Percentiles rank a stretch among this genome's conserved stretches.
Evolutionary conservation across 352 stramenopile genomes (phyloP).

Genomic region (Globisporangium okanoganense): DNA sequence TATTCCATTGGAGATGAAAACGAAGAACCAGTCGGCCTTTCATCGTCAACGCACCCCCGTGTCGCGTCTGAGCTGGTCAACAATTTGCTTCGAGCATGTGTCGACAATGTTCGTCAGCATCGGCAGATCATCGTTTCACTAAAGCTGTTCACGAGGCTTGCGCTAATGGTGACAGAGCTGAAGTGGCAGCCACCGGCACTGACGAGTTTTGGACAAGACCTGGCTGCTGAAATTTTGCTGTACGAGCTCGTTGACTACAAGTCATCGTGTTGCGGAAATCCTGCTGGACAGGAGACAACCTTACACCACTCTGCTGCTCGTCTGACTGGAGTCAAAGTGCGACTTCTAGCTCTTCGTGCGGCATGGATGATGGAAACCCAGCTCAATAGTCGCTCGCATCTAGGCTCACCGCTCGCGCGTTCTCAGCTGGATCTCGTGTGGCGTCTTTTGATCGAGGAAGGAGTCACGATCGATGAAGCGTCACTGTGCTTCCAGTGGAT

Average conservation of each 20-base stretch:
- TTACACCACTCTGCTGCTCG: conserved; percentile 17
- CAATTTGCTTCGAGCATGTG: conserved; percentile 20
- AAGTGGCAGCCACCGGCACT: neutral
- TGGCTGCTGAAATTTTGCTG: conserved; percentile 19
- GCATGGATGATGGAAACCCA: conserved; percentile 41
- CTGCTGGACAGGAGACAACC: conserved; percentile 12
- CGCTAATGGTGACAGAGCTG: conserved; percentile 22
- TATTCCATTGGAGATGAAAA: neutral
- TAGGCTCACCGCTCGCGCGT: conserved; percentile 14
- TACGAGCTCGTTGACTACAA: conserved; percentile 29
- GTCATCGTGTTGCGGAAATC: neutral
- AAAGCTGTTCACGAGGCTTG: conserved; percentile 35
- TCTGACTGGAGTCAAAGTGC: conserved; percentile 35
- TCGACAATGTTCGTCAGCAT: conserved; percentile 23
- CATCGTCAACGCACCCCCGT: neutral
- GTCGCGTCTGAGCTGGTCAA: conserved; percentile 15
- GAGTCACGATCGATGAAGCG: conserved; percentile 36
- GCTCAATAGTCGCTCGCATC: neutral
- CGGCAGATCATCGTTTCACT: conserved; percentile 22
- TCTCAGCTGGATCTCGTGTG: conserved; percentile 39
- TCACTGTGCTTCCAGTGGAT: conserved; percentile 77
- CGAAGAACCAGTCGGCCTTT: neutral
- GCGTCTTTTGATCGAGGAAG: conserved; percentile 34
- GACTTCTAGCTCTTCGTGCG: conserved; percentile 52
- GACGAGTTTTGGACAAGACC: neutral